phyloP scores from a whole-genome alignment of 495 filamentous ascomycete species.

The Mycothermus thermophilus region DNA sequence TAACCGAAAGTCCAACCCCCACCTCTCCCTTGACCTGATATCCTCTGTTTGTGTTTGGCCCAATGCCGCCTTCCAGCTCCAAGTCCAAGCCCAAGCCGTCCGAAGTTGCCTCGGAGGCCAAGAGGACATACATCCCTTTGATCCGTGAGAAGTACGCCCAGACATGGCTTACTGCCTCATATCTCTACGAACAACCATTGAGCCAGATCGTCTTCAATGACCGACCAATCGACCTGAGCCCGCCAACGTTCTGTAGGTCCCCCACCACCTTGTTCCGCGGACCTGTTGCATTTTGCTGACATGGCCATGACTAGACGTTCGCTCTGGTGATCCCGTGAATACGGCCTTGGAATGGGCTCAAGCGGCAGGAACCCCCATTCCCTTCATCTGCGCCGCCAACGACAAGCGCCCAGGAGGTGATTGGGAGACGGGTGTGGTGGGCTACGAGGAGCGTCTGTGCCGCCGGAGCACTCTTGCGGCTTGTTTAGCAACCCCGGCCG shows the following conservation, averaged over 20 bases:
- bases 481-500: slow-evolving; percentile 39
- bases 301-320: slow-evolving; percentile 37
- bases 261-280: slow-evolving; percentile 1
- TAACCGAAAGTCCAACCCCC: too few species aligned
- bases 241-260: slow-evolving; percentile 29
- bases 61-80: slow-evolving; percentile 40
- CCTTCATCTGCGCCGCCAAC: slow-evolving; percentile 61
- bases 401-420: slow-evolving; percentile 62
- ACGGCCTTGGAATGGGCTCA: slow-evolving; percentile 46
- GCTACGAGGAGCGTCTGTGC: slow-evolving; percentile 57
- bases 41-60: too few species aligned
- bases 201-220: slow-evolving; percentile 25
- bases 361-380: slow-evolving; percentile 28
- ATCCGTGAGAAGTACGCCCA: slow-evolving; percentile 37
- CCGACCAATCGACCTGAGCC: slow-evolving; percentile 16
- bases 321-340: slow-evolving; percentile 54
- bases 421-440: slow-evolving; percentile 59
- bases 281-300: too few species aligned
- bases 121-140: slow-evolving; percentile 46
- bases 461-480: slow-evolving; percentile 57
- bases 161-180: slow-evolving; percentile 32
- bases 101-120: slow-evolving; percentile 56
- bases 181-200: slow-evolving; percentile 33
- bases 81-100: slow-evolving; percentile 47
- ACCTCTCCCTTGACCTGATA: not conserved